phyloP scores from a whole-genome alignment of 495 filamentous ascomycete species.

The Penicillium simplicissimum region DNA sequence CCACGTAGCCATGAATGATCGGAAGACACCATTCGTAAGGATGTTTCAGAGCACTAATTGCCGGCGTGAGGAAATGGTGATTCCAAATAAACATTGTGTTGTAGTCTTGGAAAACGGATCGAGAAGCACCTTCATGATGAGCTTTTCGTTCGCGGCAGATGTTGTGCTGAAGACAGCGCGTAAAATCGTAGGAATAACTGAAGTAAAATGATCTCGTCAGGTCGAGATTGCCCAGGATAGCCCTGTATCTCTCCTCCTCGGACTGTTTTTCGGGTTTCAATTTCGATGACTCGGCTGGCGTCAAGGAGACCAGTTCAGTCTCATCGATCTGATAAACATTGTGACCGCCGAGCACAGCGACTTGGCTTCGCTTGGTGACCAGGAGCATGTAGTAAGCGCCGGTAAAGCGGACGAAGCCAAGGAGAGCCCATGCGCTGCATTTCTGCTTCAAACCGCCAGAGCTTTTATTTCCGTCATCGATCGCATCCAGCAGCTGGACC shows the following conservation, averaged over 20 bases:
- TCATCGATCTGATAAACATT: constrained; percentile 94
- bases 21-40: constrained; percentile 95
- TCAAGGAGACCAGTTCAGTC: constrained; percentile 90
- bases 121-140: constrained; percentile 60
- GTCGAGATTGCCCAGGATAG: constrained; percentile 88
- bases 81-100: constrained; percentile 99
- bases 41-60: constrained; percentile 65
- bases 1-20: constrained; percentile 93
- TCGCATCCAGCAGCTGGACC: constrained; percentile 86
- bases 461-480: constrained; percentile 92
- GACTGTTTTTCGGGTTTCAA: constrained; percentile 78
- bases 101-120: constrained; percentile 62
- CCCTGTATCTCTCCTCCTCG: constrained; percentile 86
- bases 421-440: constrained; percentile 88
- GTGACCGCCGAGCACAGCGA: constrained; percentile 94
- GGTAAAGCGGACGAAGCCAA: constrained; percentile 95
- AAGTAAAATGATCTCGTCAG: constrained; percentile 92
- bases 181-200: constrained; percentile 97
- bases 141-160: constrained; percentile 77
- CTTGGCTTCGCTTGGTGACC: constrained; percentile 92
- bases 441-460: constrained; percentile 89
- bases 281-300: constrained; percentile 58
- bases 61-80: constrained; percentile 80
- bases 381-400: constrained; percentile 97
- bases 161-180: constrained; percentile 88